A percentile compares a stretch with the other conserved stretches of the same genome.
These are phyloP conservation scores for Planoprotostelium fungivorum DNA, from an alignment of 78 protist species.

Conservation along the genomic window DNA sequence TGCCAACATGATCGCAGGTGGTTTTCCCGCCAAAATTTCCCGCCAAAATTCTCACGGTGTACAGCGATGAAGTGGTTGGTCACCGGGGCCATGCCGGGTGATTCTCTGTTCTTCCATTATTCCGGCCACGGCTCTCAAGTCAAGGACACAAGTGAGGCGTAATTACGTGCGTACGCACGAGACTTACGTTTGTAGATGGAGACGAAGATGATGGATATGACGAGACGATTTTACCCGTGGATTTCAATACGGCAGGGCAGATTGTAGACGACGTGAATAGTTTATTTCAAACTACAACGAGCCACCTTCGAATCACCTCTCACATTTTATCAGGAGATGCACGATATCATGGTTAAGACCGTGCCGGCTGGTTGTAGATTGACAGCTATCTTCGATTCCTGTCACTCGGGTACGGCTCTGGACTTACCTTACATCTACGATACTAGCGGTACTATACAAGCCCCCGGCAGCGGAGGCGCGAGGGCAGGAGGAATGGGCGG, in stretches of 20 bases:
- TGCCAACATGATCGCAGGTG: slow-evolving; percentile 17
- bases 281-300: background rate
- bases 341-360: background rate
- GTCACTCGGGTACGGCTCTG: slow-evolving; percentile 48
- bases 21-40: no score
- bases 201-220: slow-evolving; percentile 52
- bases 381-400: slow-evolving; percentile 29
- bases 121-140: slow-evolving; percentile 42
- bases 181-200: slow-evolving; percentile 8
- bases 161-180: background rate
- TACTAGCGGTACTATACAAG: background rate
- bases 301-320: background rate
- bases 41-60: no score
- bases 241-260: slow-evolving; percentile 13
- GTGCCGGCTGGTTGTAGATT: slow-evolving; percentile 22
- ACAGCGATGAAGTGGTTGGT: slow-evolving; percentile 29
- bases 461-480: background rate
- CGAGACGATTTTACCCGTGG: slow-evolving; percentile 34
- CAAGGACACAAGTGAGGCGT: background rate
- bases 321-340: background rate
- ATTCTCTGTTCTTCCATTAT: slow-evolving; percentile 24
- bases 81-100: slow-evolving; percentile 30
- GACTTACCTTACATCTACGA: slow-evolving; percentile 10
- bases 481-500: background rate
- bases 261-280: slow-evolving; percentile 13